Conservation (phyloP, 2,329 filamentous ascomycete genomes). For the Lizonia empirigonia region DNA sequence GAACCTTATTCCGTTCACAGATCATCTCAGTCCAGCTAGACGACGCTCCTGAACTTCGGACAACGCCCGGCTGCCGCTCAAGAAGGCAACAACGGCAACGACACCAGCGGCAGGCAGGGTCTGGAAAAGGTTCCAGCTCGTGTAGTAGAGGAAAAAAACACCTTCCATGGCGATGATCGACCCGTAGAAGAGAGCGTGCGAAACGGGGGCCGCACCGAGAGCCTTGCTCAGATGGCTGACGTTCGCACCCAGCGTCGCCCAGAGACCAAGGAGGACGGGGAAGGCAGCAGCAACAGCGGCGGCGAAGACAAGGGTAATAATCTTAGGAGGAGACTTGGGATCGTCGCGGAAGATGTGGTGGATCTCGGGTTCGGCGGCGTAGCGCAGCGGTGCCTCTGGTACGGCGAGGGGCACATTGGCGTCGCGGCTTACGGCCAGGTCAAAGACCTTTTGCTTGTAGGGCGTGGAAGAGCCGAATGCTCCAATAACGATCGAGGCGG, state of each 20-base stretch:
- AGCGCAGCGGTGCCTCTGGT: constrained; percentile 75
- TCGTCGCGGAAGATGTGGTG: constrained; percentile 87
- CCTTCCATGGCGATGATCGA: constrained; percentile 87
- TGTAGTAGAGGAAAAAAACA: constrained; percentile 95
- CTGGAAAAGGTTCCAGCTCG: constrained; percentile 89
- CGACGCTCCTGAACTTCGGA: constrained; percentile 91
- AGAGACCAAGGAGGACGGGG: constrained; percentile 73
- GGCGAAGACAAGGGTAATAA: constrained; percentile 80
- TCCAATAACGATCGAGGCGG: constrained; percentile 81
- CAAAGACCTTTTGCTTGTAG: constrained; percentile 73
- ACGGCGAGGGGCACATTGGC: constrained; percentile 63
- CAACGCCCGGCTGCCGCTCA: constrained; percentile 88
- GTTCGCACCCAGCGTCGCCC: constrained; percentile 83
- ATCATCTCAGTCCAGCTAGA: constrained; percentile 70
- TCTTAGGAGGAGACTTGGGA: constrained; percentile 76
- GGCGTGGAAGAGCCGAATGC: constrained; percentile 79
- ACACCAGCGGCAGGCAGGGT: constrained; percentile 73
- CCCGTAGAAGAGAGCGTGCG: constrained; percentile 83
- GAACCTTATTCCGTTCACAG: background rate
- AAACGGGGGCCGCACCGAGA: constrained; percentile 74
- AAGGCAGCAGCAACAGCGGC: constrained; percentile 74
- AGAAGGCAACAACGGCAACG: constrained; percentile 73
- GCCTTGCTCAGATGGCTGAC: constrained; percentile 77
- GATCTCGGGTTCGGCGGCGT: constrained; percentile 83
- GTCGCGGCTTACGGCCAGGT: constrained; percentile 70